phyloP scores from a whole-genome alignment of 176 grass and related monocot species.

The Lolium rigidum region DNA sequence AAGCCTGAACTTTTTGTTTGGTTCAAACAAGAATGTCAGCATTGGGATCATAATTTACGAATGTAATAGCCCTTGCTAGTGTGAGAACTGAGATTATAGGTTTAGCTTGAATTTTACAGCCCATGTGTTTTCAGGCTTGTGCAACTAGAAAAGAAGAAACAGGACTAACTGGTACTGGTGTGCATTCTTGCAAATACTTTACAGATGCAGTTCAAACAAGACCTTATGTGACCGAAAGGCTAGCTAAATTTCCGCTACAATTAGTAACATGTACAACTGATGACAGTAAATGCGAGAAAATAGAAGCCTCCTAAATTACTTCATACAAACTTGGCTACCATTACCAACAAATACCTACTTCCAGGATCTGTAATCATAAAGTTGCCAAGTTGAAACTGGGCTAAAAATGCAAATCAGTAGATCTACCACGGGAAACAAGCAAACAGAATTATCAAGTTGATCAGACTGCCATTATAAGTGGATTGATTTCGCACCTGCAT shows the following conservation, averaged over 20 bases:
- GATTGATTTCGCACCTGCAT: conserved; percentile 72
- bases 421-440: neutral
- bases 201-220: conserved; percentile 1
- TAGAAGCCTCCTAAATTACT: neutral
- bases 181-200: neutral
- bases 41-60: conserved; percentile 13
- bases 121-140: conserved; percentile 6
- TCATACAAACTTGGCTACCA: conserved; percentile 24
- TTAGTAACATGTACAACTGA: neutral
- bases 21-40: conserved; percentile 22
- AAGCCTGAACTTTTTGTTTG: neutral
- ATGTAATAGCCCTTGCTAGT: neutral
- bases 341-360: neutral
- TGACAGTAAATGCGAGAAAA: conserved; percentile 22
- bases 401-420: neutral
- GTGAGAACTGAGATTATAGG: neutral
- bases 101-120: neutral
- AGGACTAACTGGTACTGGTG: conserved; percentile 16
- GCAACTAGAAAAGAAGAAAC: conserved; percentile 31
- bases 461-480: neutral
- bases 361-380: neutral
- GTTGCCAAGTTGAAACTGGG: neutral
- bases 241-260: neutral
- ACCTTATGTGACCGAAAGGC: neutral
- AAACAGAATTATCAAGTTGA: conserved; percentile 18